phyloP scores from a whole-genome alignment of 1,139 yeast genomes.

The Yamadazyma epiphylla region DNA sequence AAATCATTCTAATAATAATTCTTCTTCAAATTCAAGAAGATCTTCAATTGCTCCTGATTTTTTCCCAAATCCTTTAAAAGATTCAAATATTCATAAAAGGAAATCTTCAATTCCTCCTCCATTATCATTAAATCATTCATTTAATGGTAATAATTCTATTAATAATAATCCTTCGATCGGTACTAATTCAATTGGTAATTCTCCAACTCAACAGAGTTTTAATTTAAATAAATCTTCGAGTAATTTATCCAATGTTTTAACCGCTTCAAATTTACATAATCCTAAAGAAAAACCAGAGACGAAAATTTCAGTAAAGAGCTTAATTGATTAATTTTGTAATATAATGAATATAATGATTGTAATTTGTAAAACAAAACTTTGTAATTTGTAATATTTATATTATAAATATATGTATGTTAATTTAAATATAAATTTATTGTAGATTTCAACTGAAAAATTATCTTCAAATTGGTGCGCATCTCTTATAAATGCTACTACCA shows the following conservation, averaged over 20 bases:
- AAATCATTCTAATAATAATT: slow-evolving; percentile 19
- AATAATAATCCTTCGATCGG: slow-evolving; percentile 10
- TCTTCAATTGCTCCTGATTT: slow-evolving; percentile 40
- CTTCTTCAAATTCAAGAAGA: slow-evolving; percentile 29
- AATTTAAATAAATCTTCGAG: slow-evolving; percentile 10
- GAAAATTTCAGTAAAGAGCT: slow-evolving; percentile 21
- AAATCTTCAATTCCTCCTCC: slow-evolving; percentile 25
- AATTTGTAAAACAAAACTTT: no score
- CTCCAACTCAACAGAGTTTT: slow-evolving; percentile 13
- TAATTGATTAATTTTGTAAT: slow-evolving; percentile 21
- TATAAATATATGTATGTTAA: no score
- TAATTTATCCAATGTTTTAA: slow-evolving; percentile 11
- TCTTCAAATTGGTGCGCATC: no score
- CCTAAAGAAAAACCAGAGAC: slow-evolving; percentile 10
- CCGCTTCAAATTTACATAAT: slow-evolving; percentile 7
- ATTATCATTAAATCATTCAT: slow-evolving; percentile 9
- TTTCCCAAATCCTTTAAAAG: slow-evolving; percentile 36
- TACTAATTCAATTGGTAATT: slow-evolving; percentile 8
- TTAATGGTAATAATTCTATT: slow-evolving; percentile 5
- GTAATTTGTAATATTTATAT: no score
- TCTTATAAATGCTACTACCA: no score
- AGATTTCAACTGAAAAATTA: no score
- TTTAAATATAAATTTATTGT: no score
- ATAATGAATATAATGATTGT: no score
- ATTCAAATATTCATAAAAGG: slow-evolving; percentile 17